Evolutionary conservation across 2,329 filamentous ascomycete species (phyloP), one percentile per base, ranked within the genome.

Genomic region (Trichoderma sp.): DNA sequence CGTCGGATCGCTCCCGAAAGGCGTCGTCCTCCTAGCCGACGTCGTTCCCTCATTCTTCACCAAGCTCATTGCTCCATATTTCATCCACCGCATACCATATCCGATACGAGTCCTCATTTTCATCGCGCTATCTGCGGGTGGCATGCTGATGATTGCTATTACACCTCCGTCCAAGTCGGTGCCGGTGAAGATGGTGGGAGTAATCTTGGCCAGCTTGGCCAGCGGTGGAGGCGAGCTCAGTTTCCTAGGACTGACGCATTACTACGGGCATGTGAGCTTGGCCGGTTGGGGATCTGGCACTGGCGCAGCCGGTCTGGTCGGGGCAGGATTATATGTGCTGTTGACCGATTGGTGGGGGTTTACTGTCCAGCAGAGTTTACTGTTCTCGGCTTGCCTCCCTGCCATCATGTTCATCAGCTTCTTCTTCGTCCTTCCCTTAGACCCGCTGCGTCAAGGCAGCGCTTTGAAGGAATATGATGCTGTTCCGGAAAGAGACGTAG

Each of bases 201-300:
- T 98, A 21, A 90, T 95, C 53, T 86, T 98, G 65, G 95, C 95
- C 1, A 97, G 94, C 80, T 84, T 98, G 68, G 94, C 94, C 79
- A 95, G 93, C 77, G 97, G 97, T 18, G 94, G 89, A 21, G 97
- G 97, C 38, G 97, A 98, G 85, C 87, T 98, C 76, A 97, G 93
- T 83, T 98, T 98, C 81, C 86, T 99, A 6, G 93, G 95, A 1
- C 85, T 99, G 80, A 97, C 96, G 16, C 96, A 98, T 83, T 98
- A 93, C 85, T 98, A 98, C 81, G 97, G 96, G 0, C 92, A 91
- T 9, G 93, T 94, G 84, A 95, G 94, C 79, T 88, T 98, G 21
- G 95, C 95, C 0, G 93, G 94, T 45, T 99, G 97, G 97, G 94
- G 95, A 0, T 96, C 93, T 78, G 96, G 96, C 0, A 98, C 96